Conservation (phyloP, 305 asterid species). For the Rubia occidens region DNA sequence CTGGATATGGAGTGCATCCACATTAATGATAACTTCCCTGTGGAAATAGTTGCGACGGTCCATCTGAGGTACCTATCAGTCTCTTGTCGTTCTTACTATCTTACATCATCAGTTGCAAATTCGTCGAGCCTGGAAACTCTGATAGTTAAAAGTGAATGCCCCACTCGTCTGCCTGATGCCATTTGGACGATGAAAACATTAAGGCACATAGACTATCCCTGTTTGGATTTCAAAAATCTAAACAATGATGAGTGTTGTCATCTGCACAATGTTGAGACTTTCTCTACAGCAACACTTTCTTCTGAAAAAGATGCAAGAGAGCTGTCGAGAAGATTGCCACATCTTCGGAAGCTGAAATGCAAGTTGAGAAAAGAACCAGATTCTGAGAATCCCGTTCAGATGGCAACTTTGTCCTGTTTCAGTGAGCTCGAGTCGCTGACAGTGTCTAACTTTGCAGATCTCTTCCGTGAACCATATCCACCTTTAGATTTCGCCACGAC, state of each 20-base stretch:
- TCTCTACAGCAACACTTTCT: conserved; percentile 4
- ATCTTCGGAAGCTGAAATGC: conserved; percentile 9
- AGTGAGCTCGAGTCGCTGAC: conserved; percentile 11
- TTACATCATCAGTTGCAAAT: conserved; percentile 6
- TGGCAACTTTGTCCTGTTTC: background rate
- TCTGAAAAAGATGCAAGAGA: background rate
- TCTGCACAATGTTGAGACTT: background rate
- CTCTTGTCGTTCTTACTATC: background rate
- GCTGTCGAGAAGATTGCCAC: conserved; percentile 6
- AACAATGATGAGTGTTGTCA: background rate
- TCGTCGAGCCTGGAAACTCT: background rate
- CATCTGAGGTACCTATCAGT: too few relatives aligned
- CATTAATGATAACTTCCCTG: too few relatives aligned
- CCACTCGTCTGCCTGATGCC: background rate
- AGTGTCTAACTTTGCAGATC: background rate
- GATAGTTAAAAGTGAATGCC: too few relatives aligned
- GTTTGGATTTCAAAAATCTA: background rate
- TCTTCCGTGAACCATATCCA: background rate
- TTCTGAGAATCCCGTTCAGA: background rate
- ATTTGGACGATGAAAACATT: conserved; percentile 12
- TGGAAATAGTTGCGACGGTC: too few relatives aligned
- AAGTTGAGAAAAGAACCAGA: background rate
- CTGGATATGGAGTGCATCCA: too few relatives aligned
- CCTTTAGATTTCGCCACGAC: conserved; percentile 1
- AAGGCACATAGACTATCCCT: conserved; percentile 10